A percentile compares a stretch with the other conserved stretches of the same genome.
These are phyloP conservation scores for Cystobasidiaceae sp. DNA, from an alignment of 1,284 basidiomycete genomes.

Conservation along the genomic window DNA sequence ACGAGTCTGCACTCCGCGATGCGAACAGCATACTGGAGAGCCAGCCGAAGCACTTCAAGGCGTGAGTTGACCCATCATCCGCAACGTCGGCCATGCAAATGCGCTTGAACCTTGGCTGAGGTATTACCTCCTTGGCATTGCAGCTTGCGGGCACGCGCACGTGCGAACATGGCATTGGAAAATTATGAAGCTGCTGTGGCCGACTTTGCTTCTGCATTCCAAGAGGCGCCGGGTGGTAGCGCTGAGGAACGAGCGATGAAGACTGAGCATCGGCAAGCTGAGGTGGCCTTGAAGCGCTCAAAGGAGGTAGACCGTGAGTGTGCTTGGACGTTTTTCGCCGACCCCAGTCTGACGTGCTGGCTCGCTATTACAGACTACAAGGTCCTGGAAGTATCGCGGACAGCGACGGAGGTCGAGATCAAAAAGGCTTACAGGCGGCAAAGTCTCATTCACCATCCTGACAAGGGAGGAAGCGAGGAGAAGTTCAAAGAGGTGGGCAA, in stretches of 20 bases:
- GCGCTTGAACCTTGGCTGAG: background rate
- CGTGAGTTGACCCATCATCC: slow-evolving; percentile 45
- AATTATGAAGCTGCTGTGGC: slow-evolving; percentile 65
- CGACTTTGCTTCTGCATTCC: slow-evolving; percentile 71
- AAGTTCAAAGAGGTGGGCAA: slow-evolving; percentile 74
- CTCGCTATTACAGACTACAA: slow-evolving; percentile 37
- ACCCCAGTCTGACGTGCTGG: background rate
- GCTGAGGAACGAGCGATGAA: slow-evolving; percentile 61
- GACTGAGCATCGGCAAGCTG: slow-evolving; percentile 67
- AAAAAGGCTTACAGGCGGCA: slow-evolving; percentile 62
- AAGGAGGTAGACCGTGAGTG: slow-evolving; percentile 60
- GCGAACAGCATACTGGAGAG: slow-evolving; percentile 64
- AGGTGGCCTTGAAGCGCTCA: slow-evolving; percentile 68
- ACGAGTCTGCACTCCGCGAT: slow-evolving; percentile 65
- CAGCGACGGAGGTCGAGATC: slow-evolving; percentile 51
- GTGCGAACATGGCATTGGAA: slow-evolving; percentile 68
- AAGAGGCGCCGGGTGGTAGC: slow-evolving; percentile 56
- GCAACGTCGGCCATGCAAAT: too few species aligned
- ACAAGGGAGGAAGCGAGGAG: slow-evolving; percentile 56
- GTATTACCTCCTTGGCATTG: background rate
- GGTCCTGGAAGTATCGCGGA: slow-evolving; percentile 32
- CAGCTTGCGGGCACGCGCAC: slow-evolving; percentile 67
- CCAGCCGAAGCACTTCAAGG: slow-evolving; percentile 68
- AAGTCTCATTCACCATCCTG: slow-evolving; percentile 71
- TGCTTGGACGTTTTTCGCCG: too few species aligned